Base-by-base conservation (phyloP, 495 filamentous ascomycete species). In the Mycothermus thermophilus region DNA sequence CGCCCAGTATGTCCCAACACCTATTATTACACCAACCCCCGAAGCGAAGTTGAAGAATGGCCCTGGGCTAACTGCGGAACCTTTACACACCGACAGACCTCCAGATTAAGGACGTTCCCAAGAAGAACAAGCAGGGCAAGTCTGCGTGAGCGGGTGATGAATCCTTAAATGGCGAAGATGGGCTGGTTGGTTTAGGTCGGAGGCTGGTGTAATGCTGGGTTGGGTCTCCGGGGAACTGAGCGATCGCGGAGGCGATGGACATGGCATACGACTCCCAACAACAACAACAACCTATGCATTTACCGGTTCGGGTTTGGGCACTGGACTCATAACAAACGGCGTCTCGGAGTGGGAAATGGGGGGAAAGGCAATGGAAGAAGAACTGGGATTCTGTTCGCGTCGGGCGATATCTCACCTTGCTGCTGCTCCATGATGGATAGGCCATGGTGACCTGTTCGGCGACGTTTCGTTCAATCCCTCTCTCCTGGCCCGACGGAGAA, bases 1-100 rank as follows among this genome's bases (percentile, higher is more conserved):
- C 90, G 43, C 92, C 90, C 54, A 74, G 90, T 96, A 80, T 54
- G 80, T 37, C 11, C 22, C 22, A 25, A 25, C 22, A 25, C 22
- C 6, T 6, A 25, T 11, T 25, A 11, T 6, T 25, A 6, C 22
- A 25, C 6, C 22, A 25, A 25, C 50, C 24, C 30, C 42, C 38
- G 15, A 19, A 19, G 21, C 10, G 27, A 15, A 38, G 22, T 5
- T 4, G 2, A 11, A 19, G 30, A 2, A 22, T 10, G 25, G 7
- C 18, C 24, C 30, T 15, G 1, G 20, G 26, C 50, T 46, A 32
- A 53, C 41, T 2, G 30, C 16, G 14, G 16, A 17, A 31, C 39
- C 29, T 13, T 30, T 13, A 23, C 30, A 17, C 15, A 17, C 10
- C 27, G 16, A 31, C 34, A 67, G 64, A 50, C 58, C 52, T 67